Conservation (phyloP, 306 rosid genomes). For the Dryas drummondii region DNA sequence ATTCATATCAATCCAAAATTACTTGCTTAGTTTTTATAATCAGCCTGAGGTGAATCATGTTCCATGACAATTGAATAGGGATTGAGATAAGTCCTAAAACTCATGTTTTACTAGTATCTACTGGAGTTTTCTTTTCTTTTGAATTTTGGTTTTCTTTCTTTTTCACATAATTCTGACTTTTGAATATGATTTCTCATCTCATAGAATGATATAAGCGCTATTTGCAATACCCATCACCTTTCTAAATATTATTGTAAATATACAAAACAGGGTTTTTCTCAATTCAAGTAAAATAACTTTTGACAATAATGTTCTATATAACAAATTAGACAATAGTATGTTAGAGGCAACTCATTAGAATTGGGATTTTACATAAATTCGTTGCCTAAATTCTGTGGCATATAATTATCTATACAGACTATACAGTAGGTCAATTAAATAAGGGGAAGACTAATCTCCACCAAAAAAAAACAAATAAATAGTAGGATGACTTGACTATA, state of each 20-base stretch:
- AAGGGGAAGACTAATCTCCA: neutral
- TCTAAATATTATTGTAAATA: neutral
- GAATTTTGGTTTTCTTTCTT: neutral
- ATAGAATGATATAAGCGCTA: neutral
- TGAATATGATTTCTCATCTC: neutral
- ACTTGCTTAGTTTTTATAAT: neutral
- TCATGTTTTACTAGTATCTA: no score
- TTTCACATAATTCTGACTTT: no score
- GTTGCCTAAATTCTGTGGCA: no score
- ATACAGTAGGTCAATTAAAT: neutral
- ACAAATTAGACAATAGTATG: no score
- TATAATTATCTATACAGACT: neutral
- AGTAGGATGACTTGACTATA: conserved; percentile 8
- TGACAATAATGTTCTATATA: no score
- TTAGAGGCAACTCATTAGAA: no score
- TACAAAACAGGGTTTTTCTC: neutral
- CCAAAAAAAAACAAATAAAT: neutral
- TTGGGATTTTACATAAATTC: no score
- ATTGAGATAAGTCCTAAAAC: neutral
- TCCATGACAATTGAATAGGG: neutral
- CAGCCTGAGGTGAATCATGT: neutral
- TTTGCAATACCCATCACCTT: neutral
- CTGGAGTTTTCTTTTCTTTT: no score
- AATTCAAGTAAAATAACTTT: neutral
- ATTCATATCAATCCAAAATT: neutral